Conservation (phyloP, 768 basidiomycete species). For the Suillus spraguei region DNA sequence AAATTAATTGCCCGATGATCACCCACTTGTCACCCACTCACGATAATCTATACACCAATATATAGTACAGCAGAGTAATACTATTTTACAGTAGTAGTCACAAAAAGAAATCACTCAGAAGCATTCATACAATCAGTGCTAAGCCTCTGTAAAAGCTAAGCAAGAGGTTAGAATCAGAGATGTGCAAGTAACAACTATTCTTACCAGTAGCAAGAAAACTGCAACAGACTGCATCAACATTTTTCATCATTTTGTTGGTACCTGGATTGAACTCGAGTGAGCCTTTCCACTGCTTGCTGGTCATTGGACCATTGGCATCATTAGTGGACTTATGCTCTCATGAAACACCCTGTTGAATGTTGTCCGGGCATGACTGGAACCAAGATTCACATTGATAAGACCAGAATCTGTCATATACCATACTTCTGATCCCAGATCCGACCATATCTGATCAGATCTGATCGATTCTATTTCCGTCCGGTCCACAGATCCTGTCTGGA, state of each 20-base stretch:
- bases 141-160: no score
- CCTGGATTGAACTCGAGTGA: neutral
- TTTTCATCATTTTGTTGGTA: neutral
- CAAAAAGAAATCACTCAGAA: no score
- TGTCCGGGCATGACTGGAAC: neutral
- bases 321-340: neutral
- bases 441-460: no score
- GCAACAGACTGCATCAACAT: neutral
- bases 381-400: neutral
- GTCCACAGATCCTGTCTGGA: no score
- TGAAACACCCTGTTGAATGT: neutral
- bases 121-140: no score
- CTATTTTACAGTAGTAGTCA: no score
- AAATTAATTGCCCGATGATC: neutral
- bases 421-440: no score
- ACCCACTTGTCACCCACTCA: neutral
- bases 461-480: no score
- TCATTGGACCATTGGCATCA: neutral
- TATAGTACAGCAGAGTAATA: no score
- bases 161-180: no score
- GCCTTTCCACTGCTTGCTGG: neutral
- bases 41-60: no score
- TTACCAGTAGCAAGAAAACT: neutral
- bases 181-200: no score
- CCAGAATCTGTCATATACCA: neutral